phyloP scores from a whole-genome alignment of 306 rosid species.

The Spatholobus suberectus region DNA sequence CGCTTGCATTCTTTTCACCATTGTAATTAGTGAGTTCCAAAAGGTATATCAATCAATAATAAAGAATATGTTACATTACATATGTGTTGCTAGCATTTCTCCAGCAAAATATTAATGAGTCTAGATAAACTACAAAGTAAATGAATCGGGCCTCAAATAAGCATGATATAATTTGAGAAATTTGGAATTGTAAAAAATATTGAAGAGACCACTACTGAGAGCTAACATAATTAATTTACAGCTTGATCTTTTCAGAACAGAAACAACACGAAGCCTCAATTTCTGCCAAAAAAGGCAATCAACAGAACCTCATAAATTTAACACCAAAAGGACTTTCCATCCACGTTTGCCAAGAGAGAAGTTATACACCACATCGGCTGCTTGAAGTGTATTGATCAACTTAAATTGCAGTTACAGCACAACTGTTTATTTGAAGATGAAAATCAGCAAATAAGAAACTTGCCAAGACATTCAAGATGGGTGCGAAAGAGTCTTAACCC shows the following conservation, averaged over 20 bases:
- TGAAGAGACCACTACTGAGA: background rate
- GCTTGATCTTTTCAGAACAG: conserved; percentile 4
- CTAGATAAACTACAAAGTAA: background rate
- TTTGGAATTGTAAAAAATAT: background rate
- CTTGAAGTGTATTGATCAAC: conserved; percentile 24
- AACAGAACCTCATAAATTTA: conserved; percentile 24
- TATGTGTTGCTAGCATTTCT: background rate
- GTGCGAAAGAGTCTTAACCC: conserved; percentile 12
- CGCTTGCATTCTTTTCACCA: background rate
- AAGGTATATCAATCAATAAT: background rate
- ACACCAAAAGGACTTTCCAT: conserved; percentile 17
- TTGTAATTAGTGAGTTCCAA: background rate
- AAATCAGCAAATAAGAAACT: conserved; percentile 30
- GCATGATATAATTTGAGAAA: too few relatives aligned
- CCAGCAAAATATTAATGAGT: background rate
- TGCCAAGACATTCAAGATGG: background rate
- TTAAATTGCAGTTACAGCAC: background rate
- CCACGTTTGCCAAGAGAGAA: conserved; percentile 13
- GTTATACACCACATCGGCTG: background rate
- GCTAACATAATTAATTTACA: conserved; percentile 34
- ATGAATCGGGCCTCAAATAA: background rate
- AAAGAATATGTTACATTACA: background rate
- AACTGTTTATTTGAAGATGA: conserved; percentile 23
- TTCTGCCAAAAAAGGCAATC: conserved; percentile 25
- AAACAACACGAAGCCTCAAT: conserved; percentile 32